phyloP scores from a whole-genome alignment of 768 basidiomycete genomes.

The Lentinus tigrinus region DNA sequence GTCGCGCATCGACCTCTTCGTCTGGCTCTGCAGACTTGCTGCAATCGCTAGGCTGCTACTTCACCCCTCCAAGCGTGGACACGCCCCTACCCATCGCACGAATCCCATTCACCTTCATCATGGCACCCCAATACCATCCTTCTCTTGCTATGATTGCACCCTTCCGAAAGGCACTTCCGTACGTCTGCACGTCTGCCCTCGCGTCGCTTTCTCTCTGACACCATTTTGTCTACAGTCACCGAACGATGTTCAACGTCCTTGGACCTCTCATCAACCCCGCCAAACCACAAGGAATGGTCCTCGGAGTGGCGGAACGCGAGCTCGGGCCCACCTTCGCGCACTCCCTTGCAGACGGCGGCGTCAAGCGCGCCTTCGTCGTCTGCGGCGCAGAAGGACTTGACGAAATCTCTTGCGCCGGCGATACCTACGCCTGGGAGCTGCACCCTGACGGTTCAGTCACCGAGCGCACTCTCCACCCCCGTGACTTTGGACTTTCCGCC shows the following conservation, averaged over 20 bases:
- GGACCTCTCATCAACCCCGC: constrained; percentile 95
- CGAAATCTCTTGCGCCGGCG: constrained; percentile 93
- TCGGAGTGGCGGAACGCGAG: constrained; percentile 83
- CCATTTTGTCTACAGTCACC: constrained; percentile 28
- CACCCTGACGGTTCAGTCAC: constrained; percentile 59
- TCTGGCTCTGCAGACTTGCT: constrained; percentile 95
- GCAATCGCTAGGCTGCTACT: constrained; percentile 76
- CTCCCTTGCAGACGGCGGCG: constrained; percentile 69
- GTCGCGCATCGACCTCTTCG: constrained; percentile 86
- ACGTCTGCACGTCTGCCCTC: constrained; percentile 28
- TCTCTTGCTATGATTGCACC: constrained; percentile 79
- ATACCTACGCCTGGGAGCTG: constrained; percentile 83
- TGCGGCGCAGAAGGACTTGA: constrained; percentile 91
- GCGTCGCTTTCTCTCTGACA: neutral
- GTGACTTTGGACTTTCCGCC: constrained; percentile 71
- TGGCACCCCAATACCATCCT: constrained; percentile 93
- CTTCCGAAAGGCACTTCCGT: constrained; percentile 81
- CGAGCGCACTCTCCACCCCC: constrained; percentile 60
- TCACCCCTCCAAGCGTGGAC: constrained; percentile 60
- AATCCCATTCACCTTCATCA: constrained; percentile 87
- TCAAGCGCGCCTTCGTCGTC: constrained; percentile 85
- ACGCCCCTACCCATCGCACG: constrained; percentile 56
- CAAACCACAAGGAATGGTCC: constrained; percentile 80
- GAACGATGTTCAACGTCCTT: constrained; percentile 94
- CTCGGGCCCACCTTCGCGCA: constrained; percentile 82